phyloP scores from a whole-genome alignment of 345 rosid species.

The Corchorus olitorius region DNA sequence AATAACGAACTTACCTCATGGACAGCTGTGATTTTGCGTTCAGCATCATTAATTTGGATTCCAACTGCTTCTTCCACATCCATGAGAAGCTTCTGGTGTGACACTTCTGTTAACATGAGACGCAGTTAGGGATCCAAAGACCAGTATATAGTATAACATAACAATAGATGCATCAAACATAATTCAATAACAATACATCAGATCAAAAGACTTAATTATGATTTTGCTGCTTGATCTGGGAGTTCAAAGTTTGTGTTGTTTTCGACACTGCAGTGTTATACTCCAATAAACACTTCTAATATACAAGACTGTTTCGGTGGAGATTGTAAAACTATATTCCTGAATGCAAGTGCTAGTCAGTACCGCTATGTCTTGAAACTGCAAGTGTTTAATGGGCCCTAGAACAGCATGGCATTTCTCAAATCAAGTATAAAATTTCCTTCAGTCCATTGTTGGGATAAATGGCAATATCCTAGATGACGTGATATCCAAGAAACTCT shows the following conservation, averaged over 20 bases:
- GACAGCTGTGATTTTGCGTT: conserved; percentile 57
- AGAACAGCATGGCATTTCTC: background rate
- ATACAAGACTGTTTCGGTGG: background rate
- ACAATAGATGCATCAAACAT: conserved; percentile 10
- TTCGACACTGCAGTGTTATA: conserved; percentile 7
- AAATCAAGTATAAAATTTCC: background rate
- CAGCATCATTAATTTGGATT: conserved; percentile 60
- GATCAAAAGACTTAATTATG: background rate
- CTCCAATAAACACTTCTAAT: background rate
- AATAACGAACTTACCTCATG: conserved; percentile 60
- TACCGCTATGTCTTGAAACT: background rate
- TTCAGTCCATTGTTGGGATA: background rate
- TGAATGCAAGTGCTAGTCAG: background rate
- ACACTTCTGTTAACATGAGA: conserved; percentile 51
- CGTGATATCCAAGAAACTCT: conserved; percentile 1
- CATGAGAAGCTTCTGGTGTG: conserved; percentile 66
- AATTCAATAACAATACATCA: background rate
- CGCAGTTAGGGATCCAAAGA: background rate
- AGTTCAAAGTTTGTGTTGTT: background rate
- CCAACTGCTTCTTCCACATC: conserved; percentile 67
- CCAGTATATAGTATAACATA: background rate
- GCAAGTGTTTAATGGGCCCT: background rate
- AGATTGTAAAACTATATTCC: background rate
- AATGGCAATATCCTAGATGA: background rate
- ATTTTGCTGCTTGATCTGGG: conserved; percentile 1